Percentiles rank a stretch among this genome's conserved stretches.
These are phyloP conservation scores for Sodiomyces alkalinus DNA, from an alignment of 2,329 filamentous ascomycete species.

Conservation along the genomic window DNA sequence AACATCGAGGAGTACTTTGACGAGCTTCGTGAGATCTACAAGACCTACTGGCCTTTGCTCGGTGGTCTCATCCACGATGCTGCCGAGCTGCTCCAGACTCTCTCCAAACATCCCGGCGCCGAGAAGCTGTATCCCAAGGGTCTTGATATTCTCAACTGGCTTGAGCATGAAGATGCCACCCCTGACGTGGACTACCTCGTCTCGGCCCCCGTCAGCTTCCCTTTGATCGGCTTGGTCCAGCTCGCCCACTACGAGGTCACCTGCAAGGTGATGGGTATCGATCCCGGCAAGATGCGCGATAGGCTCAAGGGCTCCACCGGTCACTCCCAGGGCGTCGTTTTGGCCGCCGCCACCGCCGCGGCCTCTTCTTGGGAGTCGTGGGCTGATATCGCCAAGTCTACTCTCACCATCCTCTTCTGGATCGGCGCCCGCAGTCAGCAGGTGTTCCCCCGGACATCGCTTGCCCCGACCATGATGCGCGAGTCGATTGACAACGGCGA, in stretches of 20 bases:
- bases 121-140: constrained; percentile 96
- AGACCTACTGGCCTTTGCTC: constrained; percentile 81
- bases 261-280: constrained; percentile 77
- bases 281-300: constrained; percentile 77
- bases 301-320: constrained; percentile 79
- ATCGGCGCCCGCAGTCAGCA: constrained; percentile 95
- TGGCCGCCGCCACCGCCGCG: constrained; percentile 80
- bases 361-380: constrained; percentile 91
- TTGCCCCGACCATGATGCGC: constrained; percentile 78
- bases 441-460: constrained; percentile 86
- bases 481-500: constrained; percentile 92
- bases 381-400: constrained; percentile 60
- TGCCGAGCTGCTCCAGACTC: constrained; percentile 72
- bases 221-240: constrained; percentile 89
- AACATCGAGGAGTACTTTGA: constrained; percentile 99
- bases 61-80: constrained; percentile 69
- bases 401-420: constrained; percentile 93
- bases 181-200: constrained; percentile 91
- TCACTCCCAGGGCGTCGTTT: constrained; percentile 92
- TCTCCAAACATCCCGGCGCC: constrained; percentile 70
- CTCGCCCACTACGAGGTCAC: constrained; percentile 91
- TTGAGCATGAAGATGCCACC: constrained; percentile 75
- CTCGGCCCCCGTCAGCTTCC: constrained; percentile 88
- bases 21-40: constrained; percentile 81
- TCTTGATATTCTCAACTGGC: constrained; percentile 88